Base-by-base conservation (phyloP, 768 basidiomycete species). In the Hypholoma fasciculare region DNA sequence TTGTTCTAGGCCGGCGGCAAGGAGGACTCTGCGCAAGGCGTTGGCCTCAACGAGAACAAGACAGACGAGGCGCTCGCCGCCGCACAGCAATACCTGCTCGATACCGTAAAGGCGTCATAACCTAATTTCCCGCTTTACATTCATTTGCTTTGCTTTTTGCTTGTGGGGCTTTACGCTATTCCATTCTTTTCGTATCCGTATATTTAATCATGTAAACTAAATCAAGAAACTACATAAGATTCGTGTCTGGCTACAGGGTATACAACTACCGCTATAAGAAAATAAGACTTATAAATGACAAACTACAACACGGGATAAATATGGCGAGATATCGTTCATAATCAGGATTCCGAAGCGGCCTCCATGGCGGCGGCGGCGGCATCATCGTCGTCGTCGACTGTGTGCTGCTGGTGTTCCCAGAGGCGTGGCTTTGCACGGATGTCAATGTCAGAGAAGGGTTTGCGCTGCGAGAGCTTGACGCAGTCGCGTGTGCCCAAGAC, bases 401-500 rank as follows among this genome's bases (percentile, higher is more conserved):
- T 30, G 39, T 59, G 52, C 23, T 61, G 63, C 26, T 69, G 68
- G 26, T 85, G 83, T 58, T 91, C 90, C 89, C 92, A 98, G 3
- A 99, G 81, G 69, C 83, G 92, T 62, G 87, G 83, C 74, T 94
- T 96, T 26, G 86, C 88, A 9, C 80, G 75, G 34, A 98, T 78
- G 65, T 90, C 83, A 57, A 98, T 97, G 72, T 96, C 94, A 60
- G 87, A 90, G 67, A 93, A 97, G 0, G 93, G 77, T 7, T 76
- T 77, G 5, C 69, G 65, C 70, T 99, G 97, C 7, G 84, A 74
- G 44, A 99, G 73, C 64, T 90, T 86, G 63, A 99, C 78, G 68
- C 91, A 94, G 71, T 98, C 96, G 36, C 92, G 88, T 4, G 96
- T 98, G 9, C 94, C 89, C 1, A 99, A 84, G 1, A 98, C 94